phyloP scores from a whole-genome alignment of 257 asterid genomes.

The Scutellaria galericulata region DNA sequence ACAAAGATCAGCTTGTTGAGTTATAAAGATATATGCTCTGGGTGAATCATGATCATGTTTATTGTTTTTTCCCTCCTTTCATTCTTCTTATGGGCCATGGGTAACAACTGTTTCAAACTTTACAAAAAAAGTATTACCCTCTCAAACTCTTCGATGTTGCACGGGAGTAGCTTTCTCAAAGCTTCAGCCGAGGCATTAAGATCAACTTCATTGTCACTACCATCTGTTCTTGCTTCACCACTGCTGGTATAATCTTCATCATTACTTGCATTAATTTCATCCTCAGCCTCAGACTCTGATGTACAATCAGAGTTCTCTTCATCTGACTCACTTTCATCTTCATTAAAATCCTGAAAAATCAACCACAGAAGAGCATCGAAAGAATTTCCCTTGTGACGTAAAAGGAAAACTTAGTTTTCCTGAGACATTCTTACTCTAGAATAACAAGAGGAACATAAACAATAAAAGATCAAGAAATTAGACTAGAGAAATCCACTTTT shows the following conservation, averaged over 20 bases:
- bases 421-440: conserved; percentile 11
- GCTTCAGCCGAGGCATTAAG: conserved; percentile 74
- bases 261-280: conserved; percentile 71
- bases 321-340: conserved; percentile 83
- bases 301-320: conserved; percentile 64
- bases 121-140: conserved; percentile 55
- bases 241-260: conserved; percentile 86
- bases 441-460: conserved; percentile 28
- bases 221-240: conserved; percentile 65
- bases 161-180: conserved; percentile 71
- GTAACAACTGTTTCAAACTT: conserved; percentile 18
- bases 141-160: conserved; percentile 76
- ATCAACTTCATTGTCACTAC: conserved; percentile 80
- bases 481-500: not conserved
- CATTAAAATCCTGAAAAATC: conserved; percentile 66
- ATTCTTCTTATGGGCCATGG: conserved; percentile 27
- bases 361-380: conserved; percentile 22
- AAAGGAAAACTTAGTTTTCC: not conserved
- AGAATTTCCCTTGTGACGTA: conserved; percentile 6
- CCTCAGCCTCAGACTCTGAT: conserved; percentile 86
- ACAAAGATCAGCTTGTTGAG: conserved; percentile 26
- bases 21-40: conserved; percentile 8
- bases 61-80: conserved; percentile 10
- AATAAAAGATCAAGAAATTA: conserved; percentile 24
- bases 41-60: not conserved